Conservation (phyloP, 1,284 basidiomycete genomes). For the Sporisorium iseilematis-ciliati region DNA sequence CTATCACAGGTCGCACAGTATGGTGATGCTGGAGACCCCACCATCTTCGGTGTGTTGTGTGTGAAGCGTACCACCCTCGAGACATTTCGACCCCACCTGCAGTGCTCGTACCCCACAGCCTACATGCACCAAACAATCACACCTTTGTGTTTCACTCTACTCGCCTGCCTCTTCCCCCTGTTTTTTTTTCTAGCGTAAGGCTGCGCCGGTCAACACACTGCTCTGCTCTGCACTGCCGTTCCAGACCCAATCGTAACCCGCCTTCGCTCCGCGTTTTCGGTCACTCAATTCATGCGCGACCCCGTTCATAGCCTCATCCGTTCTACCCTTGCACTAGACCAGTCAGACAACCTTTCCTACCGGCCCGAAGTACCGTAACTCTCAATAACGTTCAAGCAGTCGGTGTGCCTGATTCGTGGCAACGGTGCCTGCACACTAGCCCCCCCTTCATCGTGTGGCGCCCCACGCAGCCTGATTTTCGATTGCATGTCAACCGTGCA, state of each 20-base stretch:
- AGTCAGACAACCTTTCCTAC: not conserved
- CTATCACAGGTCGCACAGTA: no score
- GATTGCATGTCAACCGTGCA: not conserved
- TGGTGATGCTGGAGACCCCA: no score
- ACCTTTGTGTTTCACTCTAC: no score
- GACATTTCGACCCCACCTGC: no score
- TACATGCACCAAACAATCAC: no score
- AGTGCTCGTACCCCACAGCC: no score
- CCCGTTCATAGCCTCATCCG: not conserved
- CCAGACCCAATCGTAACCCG: not conserved
- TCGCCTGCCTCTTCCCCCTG: no score
- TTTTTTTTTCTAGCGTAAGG: not conserved
- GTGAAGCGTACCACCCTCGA: no score
- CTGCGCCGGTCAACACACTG: not conserved
- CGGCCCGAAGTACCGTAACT: constrained; percentile 9
- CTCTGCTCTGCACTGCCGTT: not conserved
- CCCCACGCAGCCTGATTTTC: constrained; percentile 1
- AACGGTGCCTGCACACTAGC: not conserved
- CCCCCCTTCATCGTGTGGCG: not conserved
- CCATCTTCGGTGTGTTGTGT: no score
- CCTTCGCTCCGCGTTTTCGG: not conserved
- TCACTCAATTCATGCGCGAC: constrained; percentile 4
- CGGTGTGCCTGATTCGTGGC: not conserved
- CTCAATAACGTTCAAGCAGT: not conserved
- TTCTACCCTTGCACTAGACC: not conserved